A percentile compares a stretch with the other conserved stretches of the same genome.
phyloP scores from a whole-genome alignment of 2,329 filamentous ascomycete species.

The Aureobasidium pullulans region DNA sequence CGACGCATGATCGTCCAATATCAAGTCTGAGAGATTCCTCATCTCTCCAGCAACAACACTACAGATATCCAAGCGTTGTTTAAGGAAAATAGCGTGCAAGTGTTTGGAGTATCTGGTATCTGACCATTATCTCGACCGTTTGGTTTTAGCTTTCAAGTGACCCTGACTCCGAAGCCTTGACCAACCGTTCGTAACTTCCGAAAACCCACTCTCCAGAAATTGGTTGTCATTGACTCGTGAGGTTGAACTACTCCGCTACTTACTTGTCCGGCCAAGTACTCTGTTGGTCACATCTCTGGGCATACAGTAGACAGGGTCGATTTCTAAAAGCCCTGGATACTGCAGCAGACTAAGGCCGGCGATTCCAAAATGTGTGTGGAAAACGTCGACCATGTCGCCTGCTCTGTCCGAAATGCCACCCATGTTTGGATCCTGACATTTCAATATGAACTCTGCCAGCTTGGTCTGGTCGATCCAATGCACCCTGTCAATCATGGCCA shows the following conservation, averaged over 20 bases:
- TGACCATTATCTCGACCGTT: background rate
- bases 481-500: conserved; percentile 78
- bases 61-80: background rate
- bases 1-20: background rate
- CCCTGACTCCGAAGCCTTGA: background rate
- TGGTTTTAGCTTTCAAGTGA: background rate
- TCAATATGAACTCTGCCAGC: conserved; percentile 73
- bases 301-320: conserved; percentile 69
- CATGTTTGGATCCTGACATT: conserved; percentile 75
- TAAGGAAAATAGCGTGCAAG: background rate
- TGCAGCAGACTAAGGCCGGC: conserved; percentile 80
- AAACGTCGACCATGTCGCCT: conserved; percentile 93
- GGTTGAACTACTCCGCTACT: background rate
- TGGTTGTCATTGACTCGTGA: background rate
- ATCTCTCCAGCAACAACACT: no score
- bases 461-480: conserved; percentile 90
- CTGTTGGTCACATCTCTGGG: conserved; percentile 7
- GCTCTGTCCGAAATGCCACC: conserved; percentile 88
- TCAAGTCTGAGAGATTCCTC: no score
- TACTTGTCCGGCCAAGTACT: background rate
- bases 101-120: no score
- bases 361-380: conserved; percentile 85
- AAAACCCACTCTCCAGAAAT: background rate
- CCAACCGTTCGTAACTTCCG: background rate
- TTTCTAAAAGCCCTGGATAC: conserved; percentile 66